These are phyloP conservation scores for Phaeosphaeria sp. DNA, from an alignment of 2,329 filamentous ascomycete genomes.

Conservation along the genomic window DNA sequence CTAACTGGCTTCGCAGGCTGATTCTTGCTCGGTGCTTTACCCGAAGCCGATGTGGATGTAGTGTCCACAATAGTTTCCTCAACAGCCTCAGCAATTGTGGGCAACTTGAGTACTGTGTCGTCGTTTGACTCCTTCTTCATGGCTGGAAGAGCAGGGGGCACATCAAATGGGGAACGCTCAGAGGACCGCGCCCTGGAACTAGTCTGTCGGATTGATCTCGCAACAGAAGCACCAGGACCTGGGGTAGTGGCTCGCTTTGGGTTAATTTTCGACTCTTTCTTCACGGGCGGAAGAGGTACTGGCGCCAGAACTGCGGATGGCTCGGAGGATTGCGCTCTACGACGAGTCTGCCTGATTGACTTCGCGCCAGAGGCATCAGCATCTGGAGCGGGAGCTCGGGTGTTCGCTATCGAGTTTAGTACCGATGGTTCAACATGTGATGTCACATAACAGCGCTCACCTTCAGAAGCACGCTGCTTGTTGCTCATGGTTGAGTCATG, in stretches of 20 bases:
- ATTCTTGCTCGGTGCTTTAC: neutral
- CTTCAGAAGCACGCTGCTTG: slow-evolving; percentile 1
- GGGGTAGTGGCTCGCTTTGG: too few species aligned
- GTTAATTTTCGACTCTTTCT: neutral
- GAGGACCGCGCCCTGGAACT: too few species aligned
- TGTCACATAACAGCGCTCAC: slow-evolving; percentile 1
- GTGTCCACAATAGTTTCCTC: neutral
- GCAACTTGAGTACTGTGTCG: neutral
- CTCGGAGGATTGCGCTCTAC: neutral
- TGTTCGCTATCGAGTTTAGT: neutral
- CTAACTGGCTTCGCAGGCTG: neutral
- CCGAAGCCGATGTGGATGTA: neutral
- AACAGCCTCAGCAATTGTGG: neutral
- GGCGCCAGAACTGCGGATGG: neutral
- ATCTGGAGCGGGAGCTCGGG: neutral
- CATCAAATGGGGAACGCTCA: too few species aligned
- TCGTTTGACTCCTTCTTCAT: neutral
- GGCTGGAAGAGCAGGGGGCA: neutral
- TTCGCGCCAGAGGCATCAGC: neutral
- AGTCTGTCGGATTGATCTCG: too few species aligned
- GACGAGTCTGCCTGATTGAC: neutral
- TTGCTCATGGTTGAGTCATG: slow-evolving; percentile 7
- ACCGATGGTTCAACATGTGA: neutral
- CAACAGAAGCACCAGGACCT: too few species aligned
- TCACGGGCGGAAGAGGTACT: neutral